These are phyloP conservation scores for Epichloe glyceriae DNA, from an alignment of 2,329 filamentous ascomycete species.

Conservation along the genomic window DNA sequence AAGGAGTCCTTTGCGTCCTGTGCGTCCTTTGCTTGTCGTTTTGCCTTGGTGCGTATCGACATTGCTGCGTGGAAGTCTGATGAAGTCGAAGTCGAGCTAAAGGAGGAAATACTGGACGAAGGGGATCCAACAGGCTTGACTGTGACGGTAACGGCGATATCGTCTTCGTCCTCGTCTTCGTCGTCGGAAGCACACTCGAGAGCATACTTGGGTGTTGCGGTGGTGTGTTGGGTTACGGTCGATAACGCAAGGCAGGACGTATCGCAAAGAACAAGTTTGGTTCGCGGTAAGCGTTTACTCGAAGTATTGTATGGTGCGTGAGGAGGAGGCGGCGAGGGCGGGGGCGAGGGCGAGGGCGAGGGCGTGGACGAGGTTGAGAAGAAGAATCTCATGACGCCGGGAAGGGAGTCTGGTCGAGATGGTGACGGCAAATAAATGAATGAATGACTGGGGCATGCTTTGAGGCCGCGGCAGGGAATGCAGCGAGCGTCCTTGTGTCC, in stretches of 20 bases:
- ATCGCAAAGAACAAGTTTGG: background rate
- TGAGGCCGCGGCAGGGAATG: background rate
- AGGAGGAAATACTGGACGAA: constrained; percentile 1
- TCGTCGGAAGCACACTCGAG: background rate
- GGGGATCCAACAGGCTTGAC: constrained; percentile 1
- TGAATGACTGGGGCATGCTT: constrained; percentile 2
- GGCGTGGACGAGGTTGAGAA: constrained; percentile 5
- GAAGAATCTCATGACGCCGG: constrained; percentile 7
- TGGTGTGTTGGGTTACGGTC: background rate
- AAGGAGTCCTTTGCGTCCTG: constrained; percentile 8
- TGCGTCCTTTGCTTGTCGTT: constrained; percentile 14
- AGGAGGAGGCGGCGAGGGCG: background rate
- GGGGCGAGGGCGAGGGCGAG: background rate
- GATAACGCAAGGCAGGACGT: background rate
- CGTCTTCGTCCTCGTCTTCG: background rate
- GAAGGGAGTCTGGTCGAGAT: background rate
- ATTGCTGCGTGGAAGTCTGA: constrained; percentile 18
- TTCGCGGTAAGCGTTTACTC: background rate
- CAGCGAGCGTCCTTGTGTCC: too few species aligned
- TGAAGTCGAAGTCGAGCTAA: constrained; percentile 6
- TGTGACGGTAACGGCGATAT: constrained; percentile 1
- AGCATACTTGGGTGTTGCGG: constrained; percentile 3
- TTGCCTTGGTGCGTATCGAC: constrained; percentile 21
- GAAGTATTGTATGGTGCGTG: background rate
- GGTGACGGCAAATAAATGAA: background rate